Evolutionary conservation across 2,329 filamentous ascomycete genomes (phyloP).

Genomic region (Scytalidium sp.): DNA sequence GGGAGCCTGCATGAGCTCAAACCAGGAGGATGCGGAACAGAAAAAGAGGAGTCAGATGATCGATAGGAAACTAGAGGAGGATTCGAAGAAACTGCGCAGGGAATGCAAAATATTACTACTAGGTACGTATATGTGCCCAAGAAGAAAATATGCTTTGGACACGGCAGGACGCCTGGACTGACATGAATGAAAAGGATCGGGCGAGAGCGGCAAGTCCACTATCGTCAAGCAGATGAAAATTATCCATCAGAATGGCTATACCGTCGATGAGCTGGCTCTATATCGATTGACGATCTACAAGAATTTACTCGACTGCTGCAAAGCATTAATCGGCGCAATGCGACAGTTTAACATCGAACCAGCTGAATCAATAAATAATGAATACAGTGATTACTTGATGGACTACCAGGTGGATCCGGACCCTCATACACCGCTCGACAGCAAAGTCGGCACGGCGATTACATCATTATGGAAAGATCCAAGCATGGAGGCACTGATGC

Average conservation of each 20-base stretch:
- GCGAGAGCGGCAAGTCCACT: slow-evolving; percentile 97
- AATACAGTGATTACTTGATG: slow-evolving; percentile 75
- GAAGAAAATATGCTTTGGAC: neutral
- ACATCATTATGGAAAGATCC: slow-evolving; percentile 88
- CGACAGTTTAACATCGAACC: slow-evolving; percentile 86
- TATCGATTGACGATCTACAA: slow-evolving; percentile 98
- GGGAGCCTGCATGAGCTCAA: slow-evolving; percentile 91
- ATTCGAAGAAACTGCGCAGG: slow-evolving; percentile 85
- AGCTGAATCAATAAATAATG: slow-evolving; percentile 65
- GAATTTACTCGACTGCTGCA: slow-evolving; percentile 95
- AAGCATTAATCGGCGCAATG: slow-evolving; percentile 88
- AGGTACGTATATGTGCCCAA: slow-evolving; percentile 56
- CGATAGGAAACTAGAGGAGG: slow-evolving; percentile 89
- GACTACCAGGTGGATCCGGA: slow-evolving; percentile 90
- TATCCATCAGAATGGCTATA: slow-evolving; percentile 97
- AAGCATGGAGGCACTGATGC: slow-evolving; percentile 77
- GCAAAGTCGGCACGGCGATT: slow-evolving; percentile 77
- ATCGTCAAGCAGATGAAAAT: slow-evolving; percentile 99
- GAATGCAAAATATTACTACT: slow-evolving; percentile 99
- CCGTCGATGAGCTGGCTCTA: slow-evolving; percentile 86
- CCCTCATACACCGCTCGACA: slow-evolving; percentile 79
- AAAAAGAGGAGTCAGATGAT: slow-evolving; percentile 97
- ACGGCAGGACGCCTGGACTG: slow-evolving; percentile 9
- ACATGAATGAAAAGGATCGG: slow-evolving; percentile 65
- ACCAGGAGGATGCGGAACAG: slow-evolving; percentile 77